A percentile compares a stretch with the other conserved stretches of the same genome.
phyloP scores from a whole-genome alignment of 2,329 filamentous ascomycete genomes.

The Colletotrichum kahawae region DNA sequence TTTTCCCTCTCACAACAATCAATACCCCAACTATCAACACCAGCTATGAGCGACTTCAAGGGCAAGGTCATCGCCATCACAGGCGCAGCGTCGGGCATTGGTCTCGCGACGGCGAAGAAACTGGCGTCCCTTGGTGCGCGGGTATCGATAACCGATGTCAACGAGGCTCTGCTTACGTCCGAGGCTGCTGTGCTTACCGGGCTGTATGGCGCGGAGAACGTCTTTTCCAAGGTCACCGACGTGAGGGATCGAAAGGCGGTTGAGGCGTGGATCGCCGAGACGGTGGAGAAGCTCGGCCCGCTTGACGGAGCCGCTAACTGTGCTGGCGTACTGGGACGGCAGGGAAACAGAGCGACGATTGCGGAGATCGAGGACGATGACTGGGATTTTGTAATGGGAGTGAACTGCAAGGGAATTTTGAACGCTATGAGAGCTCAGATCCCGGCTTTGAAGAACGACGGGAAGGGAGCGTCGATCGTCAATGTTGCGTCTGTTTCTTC shows the following conservation, averaged over 20 bases:
- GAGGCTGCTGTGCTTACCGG: not conserved
- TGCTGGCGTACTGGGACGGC: constrained; percentile 27
- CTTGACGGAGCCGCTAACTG: constrained; percentile 50
- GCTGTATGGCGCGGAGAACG: not conserved
- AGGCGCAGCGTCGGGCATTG: constrained; percentile 56
- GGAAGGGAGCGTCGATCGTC: constrained; percentile 45
- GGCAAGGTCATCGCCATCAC: constrained; percentile 53
- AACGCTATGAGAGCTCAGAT: constrained; percentile 57
- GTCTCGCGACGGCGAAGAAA: constrained; percentile 49
- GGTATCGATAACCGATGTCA: constrained; percentile 54
- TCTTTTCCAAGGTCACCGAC: constrained; percentile 17
- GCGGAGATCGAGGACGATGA: constrained; percentile 39
- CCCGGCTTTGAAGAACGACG: constrained; percentile 37
- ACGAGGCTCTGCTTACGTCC: constrained; percentile 33
- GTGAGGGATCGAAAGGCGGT: constrained; percentile 22
- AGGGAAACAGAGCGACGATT: constrained; percentile 18
- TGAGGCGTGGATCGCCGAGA: constrained; percentile 33
- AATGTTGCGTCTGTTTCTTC: constrained; percentile 49
- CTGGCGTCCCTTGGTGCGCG: constrained; percentile 47
- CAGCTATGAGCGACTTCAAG: constrained; percentile 18
- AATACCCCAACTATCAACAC: not conserved
- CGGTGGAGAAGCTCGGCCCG: constrained; percentile 36
- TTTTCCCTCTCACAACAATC: not conserved
- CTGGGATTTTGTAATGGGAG: constrained; percentile 47
- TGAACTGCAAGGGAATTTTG: constrained; percentile 54